These are phyloP conservation scores for Saccharomyces pastorianus DNA, from an alignment of 1,139 yeast genomes.

Conservation along the genomic window DNA sequence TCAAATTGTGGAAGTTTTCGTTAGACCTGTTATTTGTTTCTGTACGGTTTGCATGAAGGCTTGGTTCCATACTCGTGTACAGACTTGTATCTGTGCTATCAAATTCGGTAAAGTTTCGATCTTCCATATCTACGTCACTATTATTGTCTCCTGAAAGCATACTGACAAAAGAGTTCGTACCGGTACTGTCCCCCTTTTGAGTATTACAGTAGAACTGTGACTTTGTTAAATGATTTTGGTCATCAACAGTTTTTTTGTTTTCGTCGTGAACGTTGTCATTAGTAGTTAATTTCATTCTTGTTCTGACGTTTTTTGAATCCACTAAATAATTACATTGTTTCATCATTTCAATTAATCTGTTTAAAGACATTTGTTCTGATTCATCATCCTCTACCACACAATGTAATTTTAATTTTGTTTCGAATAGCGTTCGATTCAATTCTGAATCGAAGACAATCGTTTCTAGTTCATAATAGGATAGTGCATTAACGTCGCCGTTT, in stretches of 20 bases:
- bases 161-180: slow-evolving; percentile 14
- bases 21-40: background rate
- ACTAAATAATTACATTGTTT: slow-evolving; percentile 5
- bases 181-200: slow-evolving; percentile 6
- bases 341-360: slow-evolving; percentile 19
- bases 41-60: background rate
- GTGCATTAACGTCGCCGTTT: slow-evolving; percentile 63
- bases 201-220: slow-evolving; percentile 2
- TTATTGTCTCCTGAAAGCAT: slow-evolving; percentile 14
- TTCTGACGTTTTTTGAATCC: background rate
- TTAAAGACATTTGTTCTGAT: slow-evolving; percentile 10
- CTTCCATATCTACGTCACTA: slow-evolving; percentile 28
- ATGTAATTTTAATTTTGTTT: slow-evolving; percentile 7
- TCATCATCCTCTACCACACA: slow-evolving; percentile 7
- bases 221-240: slow-evolving; percentile 1
- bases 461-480: slow-evolving; percentile 62
- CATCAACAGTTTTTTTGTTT: slow-evolving; percentile 1
- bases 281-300: background rate
- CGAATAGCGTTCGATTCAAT: slow-evolving; percentile 34
- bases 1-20: background rate
- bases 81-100: slow-evolving; percentile 21
- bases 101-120: slow-evolving; percentile 11
- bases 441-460: slow-evolving; percentile 54
- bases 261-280: slow-evolving; percentile 6
- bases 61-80: background rate